Conservation (phyloP, 2,329 filamentous ascomycete genomes). For the Fusarium secorum region DNA sequence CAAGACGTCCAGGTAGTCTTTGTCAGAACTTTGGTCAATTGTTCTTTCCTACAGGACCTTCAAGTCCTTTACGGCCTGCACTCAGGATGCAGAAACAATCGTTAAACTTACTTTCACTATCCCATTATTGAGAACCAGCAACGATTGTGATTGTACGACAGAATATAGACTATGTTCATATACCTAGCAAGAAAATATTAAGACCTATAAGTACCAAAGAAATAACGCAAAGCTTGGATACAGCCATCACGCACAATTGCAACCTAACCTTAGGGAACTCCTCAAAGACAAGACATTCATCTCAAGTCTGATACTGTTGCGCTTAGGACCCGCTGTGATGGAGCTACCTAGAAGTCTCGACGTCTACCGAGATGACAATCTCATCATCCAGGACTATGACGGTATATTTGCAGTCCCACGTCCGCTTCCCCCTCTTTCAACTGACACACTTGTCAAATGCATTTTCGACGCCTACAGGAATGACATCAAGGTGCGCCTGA, state of each 20-base stretch:
- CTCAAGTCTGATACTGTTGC: background rate
- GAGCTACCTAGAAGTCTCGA: background rate
- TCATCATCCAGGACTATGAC: background rate
- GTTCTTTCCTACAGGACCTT: too few species aligned
- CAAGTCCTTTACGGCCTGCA: too few species aligned
- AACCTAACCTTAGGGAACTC: rapidly evolving
- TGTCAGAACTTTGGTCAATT: too few species aligned
- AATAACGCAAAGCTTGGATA: background rate
- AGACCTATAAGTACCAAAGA: background rate
- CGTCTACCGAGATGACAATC: background rate
- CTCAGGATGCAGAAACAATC: too few species aligned
- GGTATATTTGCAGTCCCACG: background rate
- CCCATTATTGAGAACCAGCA: too few species aligned
- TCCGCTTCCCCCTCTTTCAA: background rate
- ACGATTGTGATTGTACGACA: rapidly evolving
- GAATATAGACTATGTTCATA: rapidly evolving
- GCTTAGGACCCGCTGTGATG: background rate
- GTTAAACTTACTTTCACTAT: too few species aligned
- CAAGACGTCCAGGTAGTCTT: too few species aligned
- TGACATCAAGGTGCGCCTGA: background rate
- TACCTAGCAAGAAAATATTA: rapidly evolving
- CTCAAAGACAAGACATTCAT: background rate
- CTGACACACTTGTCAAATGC: background rate
- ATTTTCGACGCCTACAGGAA: background rate
- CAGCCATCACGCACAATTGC: rapidly evolving